Evolutionary conservation across 306 rosid species (phyloP).

Genomic region (apple (Malus domestica)): ASM211411v1 NC_041792.1:15429907-15430406

Average conservation of each 20-base stretch:
- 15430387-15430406: conserved; percentile 24
- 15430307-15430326: background rate
- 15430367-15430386: conserved; percentile 12
- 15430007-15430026: background rate
- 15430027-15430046: background rate
- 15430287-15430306: background rate
- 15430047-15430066: background rate
- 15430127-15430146: background rate
- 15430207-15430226: background rate
- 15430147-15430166: background rate
- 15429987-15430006: background rate
- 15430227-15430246: background rate
- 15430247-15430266: background rate
- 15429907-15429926: background rate
- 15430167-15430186: background rate
- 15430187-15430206: background rate
- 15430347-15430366: conserved; percentile 3
- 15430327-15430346: conserved; percentile 1
- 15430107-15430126: background rate
- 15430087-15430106: background rate
- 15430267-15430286: background rate
- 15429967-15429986: background rate
- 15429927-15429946: background rate
- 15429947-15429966: background rate
- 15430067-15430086: background rate